Evolutionary conservation across 129 eudicot genomes (phyloP), one percentile per base, ranked within the genome.

Genomic region (Scalesia atractyloides): DNA sequence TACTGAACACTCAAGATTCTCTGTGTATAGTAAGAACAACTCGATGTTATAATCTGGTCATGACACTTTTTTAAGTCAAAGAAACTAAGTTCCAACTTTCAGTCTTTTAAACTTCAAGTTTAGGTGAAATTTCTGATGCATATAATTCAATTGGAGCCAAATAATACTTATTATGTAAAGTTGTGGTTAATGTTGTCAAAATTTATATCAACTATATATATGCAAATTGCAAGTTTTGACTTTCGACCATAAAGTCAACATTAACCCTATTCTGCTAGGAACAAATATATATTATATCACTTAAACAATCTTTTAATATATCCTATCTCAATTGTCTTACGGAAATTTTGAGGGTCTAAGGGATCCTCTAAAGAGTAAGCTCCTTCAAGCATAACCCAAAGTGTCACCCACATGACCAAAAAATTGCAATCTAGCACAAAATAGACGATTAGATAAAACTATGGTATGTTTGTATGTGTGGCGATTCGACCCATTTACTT

Each of bases 351-450:
- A 75, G 91, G 88, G 77, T 86, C 91, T 72, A 81, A 78, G 16
- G 88, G 88, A 67, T 86, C 91, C 82, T 86, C 88, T 16, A 86
- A 86, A 78, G 88, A 88, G 74, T 85, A 86, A 47, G 86, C 86
- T 68, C 91, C 88, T 18, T 81, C 91, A 36, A 86, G 77, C 91
- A 86, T 81, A 69, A 83, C 91, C 48, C 81, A 86, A 24, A 86
- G 84, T 34, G 91, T 86, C 80, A 86, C 91, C 10, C 91, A 68
- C 88, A 78, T 12, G 88, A 86, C 91, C 91, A 86, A 69, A 86
- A 86, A 83, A 83, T 88, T 71, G 91, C 88, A 83, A 83, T 83
- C 91, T 86, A 79, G 63, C 74, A 39, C 9, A 61, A 66, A 53
- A 51, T 37, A 43, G 18, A 37, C 1, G 20, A 73, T 59, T 16